These are phyloP conservation scores for Acacia concinna DNA, from an alignment of 331 rosid genomes.

Conservation along the genomic window DNA sequence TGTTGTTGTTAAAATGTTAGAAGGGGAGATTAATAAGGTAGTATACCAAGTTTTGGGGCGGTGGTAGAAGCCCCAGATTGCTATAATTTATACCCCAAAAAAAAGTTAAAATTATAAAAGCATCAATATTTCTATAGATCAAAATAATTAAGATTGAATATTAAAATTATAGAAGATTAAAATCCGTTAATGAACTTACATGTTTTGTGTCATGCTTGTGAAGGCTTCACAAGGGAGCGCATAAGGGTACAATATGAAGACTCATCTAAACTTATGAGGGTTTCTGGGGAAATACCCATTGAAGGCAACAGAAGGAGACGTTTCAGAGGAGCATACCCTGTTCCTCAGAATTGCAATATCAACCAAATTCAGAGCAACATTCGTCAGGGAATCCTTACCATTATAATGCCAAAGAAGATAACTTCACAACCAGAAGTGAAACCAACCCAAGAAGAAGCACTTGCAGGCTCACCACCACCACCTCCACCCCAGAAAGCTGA, in stretches of 20 bases:
- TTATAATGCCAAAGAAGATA: constrained; percentile 42
- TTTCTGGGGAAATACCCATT: constrained; percentile 49
- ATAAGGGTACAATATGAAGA: constrained; percentile 25
- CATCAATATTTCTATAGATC: no score
- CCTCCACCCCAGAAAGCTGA: constrained; percentile 2
- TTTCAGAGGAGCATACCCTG: constrained; percentile 32
- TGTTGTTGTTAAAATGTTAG: no score
- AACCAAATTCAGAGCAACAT: constrained; percentile 38
- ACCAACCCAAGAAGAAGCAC: constrained; percentile 14
- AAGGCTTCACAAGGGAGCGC: constrained; percentile 45
- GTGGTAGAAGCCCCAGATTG: no score
- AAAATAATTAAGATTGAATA: no score
- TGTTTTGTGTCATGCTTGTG: not conserved
- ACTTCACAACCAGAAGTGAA: constrained; percentile 22
- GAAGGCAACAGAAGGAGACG: constrained; percentile 26
- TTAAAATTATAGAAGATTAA: not conserved
- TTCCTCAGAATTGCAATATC: constrained; percentile 37
- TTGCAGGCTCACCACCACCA: not conserved
- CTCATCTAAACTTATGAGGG: constrained; percentile 5
- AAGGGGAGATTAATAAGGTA: no score
- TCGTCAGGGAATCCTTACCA: constrained; percentile 35
- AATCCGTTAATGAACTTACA: not conserved
- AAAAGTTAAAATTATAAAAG: no score
- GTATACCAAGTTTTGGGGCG: no score
- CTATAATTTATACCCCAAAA: no score